Conservation (phyloP, 805 yeast species). For the Wickerhamomyces strasburgensis region DNA sequence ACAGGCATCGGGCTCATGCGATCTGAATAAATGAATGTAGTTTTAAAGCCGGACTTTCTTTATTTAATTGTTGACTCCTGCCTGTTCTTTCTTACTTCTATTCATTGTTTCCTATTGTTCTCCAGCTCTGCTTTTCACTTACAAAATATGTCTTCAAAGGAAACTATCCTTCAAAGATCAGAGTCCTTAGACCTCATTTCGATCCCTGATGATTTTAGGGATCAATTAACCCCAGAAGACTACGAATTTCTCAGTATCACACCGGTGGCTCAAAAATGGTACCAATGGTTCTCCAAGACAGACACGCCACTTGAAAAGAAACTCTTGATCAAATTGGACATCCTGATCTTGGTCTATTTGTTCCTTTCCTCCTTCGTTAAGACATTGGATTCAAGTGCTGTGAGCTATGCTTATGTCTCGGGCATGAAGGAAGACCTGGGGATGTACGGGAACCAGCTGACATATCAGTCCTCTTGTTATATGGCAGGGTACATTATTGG, state of each 20-base stretch:
- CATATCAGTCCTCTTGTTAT: slow-evolving; percentile 13
- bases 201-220: slow-evolving; percentile 6
- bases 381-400: slow-evolving; percentile 52
- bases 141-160: no score
- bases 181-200: not conserved
- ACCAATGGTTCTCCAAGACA: slow-evolving; percentile 48
- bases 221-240: slow-evolving; percentile 5
- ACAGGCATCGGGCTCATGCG: no score
- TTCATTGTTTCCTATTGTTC: no score
- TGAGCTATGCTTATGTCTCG: slow-evolving; percentile 59
- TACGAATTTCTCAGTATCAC: slow-evolving; percentile 1
- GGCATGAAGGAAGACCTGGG: slow-evolving; percentile 52
- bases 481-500: slow-evolving; percentile 22
- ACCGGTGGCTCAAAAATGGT: slow-evolving; percentile 37
- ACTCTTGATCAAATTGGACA: slow-evolving; percentile 44
- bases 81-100: no score
- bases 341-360: slow-evolving; percentile 46
- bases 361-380: slow-evolving; percentile 65
- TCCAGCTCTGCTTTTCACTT: no score
- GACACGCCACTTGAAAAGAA: slow-evolving; percentile 41
- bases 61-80: no score
- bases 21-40: no score
- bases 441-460: slow-evolving; percentile 49
- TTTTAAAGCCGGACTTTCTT: no score
- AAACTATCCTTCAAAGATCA: not conserved